Conservation (phyloP, 306 rosid genomes). For the Cucurbita moschata region DNA sequence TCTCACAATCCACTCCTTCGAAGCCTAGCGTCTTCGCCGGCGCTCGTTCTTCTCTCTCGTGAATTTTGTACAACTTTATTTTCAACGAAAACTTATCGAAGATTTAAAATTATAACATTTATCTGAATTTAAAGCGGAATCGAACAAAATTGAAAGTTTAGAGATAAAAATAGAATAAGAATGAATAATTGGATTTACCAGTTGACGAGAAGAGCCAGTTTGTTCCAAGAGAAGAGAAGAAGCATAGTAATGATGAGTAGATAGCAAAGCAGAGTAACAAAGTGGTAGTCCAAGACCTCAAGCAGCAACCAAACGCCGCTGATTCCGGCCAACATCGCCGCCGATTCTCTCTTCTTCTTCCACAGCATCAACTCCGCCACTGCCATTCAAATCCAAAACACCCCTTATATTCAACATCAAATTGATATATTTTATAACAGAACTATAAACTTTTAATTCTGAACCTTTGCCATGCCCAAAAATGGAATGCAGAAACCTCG, state of each 20-base stretch:
- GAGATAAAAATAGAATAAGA: no score
- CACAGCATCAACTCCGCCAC: constrained; percentile 43
- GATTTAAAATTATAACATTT: no score
- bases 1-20: no score
- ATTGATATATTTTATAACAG: no score
- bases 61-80: no score
- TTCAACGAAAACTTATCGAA: no score
- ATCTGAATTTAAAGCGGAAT: no score
- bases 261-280: constrained; percentile 38
- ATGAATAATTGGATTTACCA: constrained; percentile 14
- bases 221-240: constrained; percentile 33
- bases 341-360: constrained; percentile 40
- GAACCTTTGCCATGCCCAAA: neutral
- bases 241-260: constrained; percentile 32
- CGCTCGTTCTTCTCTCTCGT: no score
- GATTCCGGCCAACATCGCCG: constrained; percentile 24
- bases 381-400: neutral
- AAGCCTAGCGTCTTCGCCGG: no score
- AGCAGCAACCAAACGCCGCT: constrained; percentile 37
- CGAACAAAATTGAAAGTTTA: no score
- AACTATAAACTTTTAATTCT: no score
- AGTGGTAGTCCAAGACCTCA: constrained; percentile 44
- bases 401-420: no score
- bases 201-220: constrained; percentile 27
- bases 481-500: neutral